phyloP scores from a whole-genome alignment of 495 filamentous ascomycete genomes.

The Talaromyces proteolyticus region DNA sequence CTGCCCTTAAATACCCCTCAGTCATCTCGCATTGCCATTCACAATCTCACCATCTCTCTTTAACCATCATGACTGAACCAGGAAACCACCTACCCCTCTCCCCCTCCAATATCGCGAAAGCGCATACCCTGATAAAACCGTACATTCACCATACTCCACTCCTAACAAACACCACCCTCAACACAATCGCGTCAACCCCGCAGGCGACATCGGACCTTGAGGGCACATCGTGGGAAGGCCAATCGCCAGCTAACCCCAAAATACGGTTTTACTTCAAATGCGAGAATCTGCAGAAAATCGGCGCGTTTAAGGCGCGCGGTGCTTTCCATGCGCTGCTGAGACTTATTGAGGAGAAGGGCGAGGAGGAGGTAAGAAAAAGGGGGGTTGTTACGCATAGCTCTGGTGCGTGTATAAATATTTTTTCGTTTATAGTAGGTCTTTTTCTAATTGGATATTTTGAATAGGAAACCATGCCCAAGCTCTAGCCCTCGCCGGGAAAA shows the following conservation, averaged over 20 bases:
- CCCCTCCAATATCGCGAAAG: conserved; percentile 59
- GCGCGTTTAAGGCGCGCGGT: conserved; percentile 89
- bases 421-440: too few relatives aligned
- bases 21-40: not conserved
- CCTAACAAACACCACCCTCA: conserved; percentile 68
- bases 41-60: not conserved
- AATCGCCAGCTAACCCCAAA: conserved; percentile 50
- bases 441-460: too few relatives aligned
- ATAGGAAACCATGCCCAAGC: conserved; percentile 95
- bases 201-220: conserved; percentile 44
- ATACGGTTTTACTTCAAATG: conserved; percentile 91
- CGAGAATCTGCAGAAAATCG: conserved; percentile 87
- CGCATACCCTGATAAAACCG: conserved; percentile 64
- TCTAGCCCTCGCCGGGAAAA: conserved; percentile 76
- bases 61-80: conserved; percentile 6
- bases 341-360: conserved; percentile 59
- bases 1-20: not conserved
- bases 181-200: conserved; percentile 66
- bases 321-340: conserved; percentile 82
- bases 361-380: conserved; percentile 44
- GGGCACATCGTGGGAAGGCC: conserved; percentile 52
- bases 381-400: conserved; percentile 92
- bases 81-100: conserved; percentile 46
- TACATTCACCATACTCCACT: conserved; percentile 83
- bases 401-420: conserved; percentile 44